phyloP scores from a whole-genome alignment of 805 yeast species.

The Isabelozyma rhagii region DNA sequence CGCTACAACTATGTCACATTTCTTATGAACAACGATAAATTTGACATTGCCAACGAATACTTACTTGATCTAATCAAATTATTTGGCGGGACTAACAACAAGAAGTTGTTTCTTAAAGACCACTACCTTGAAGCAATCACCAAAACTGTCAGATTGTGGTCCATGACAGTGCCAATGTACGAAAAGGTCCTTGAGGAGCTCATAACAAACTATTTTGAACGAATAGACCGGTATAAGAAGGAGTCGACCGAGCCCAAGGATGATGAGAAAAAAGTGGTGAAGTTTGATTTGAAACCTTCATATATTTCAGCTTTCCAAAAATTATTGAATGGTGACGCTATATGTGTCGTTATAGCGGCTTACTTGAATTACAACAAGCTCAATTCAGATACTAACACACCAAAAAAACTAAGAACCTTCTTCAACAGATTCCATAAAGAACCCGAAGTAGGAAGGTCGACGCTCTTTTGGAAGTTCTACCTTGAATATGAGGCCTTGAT shows the following conservation, averaged over 20 bases:
- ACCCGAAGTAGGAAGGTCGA: constrained; percentile 34
- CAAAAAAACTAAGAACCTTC: constrained; percentile 16
- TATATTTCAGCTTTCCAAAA: constrained; percentile 19
- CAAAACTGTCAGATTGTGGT: constrained; percentile 10
- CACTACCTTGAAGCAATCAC: constrained; percentile 14
- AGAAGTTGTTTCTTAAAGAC: constrained; percentile 9
- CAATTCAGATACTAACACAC: constrained; percentile 2
- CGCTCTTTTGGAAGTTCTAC: constrained; percentile 55
- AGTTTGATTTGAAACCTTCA: constrained; percentile 6
- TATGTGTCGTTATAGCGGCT: constrained; percentile 34
- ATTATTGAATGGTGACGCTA: constrained; percentile 38
- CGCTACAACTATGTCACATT: constrained; percentile 24
- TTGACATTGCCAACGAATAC: constrained; percentile 22
- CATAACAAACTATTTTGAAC: constrained; percentile 13
- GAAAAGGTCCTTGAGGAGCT: constrained; percentile 14
- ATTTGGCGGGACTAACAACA: constrained; percentile 15
- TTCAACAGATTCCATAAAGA: constrained; percentile 26
- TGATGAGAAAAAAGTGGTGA: constrained; percentile 3
- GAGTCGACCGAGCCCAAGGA: background rate
- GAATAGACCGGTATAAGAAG: constrained; percentile 11
- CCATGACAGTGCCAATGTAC: constrained; percentile 7
- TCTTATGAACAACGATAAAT: constrained; percentile 13
- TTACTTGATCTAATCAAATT: constrained; percentile 21
- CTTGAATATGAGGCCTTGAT: constrained; percentile 49
- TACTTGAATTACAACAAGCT: constrained; percentile 29